Evolutionary conservation across 1,284 basidiomycete genomes (phyloP).

Genomic region (Dichomitus squalens): DNA sequence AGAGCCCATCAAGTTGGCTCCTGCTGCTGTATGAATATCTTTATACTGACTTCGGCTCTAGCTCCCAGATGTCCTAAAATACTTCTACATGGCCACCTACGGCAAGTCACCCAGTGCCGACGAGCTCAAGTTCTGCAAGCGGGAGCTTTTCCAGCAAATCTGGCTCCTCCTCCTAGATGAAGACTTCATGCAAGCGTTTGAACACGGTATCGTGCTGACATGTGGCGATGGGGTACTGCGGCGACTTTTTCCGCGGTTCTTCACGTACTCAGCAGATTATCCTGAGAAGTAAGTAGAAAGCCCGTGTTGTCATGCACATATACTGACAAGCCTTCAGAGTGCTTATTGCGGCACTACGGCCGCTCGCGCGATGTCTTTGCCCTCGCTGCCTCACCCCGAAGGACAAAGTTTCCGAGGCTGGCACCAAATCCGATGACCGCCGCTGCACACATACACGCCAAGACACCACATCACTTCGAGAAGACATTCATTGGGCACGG

Average conservation of each 20-base stretch:
- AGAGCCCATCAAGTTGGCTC: no score
- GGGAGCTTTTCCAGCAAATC: conserved; percentile 28
- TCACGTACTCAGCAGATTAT: conserved; percentile 34
- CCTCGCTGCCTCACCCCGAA: conserved; percentile 30
- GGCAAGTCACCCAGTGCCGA: conserved; percentile 11
- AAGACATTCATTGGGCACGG: not conserved
- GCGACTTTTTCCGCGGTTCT: conserved; percentile 27
- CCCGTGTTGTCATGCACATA: conserved; percentile 13
- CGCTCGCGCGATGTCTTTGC: conserved; percentile 29
- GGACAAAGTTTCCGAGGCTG: conserved; percentile 16
- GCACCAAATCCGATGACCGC: conserved; percentile 1
- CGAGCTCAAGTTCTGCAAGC: conserved; percentile 19
- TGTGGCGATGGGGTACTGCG: conserved; percentile 28
- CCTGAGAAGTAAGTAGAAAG: conserved; percentile 32
- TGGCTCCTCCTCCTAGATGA: conserved; percentile 27
- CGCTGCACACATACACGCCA: not conserved
- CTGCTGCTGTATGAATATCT: no score
- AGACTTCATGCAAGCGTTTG: conserved; percentile 26
- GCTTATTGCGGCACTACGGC: conserved; percentile 14
- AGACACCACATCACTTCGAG: not conserved
- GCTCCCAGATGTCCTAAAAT: conserved; percentile 32
- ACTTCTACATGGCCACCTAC: conserved; percentile 22
- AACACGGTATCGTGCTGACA: conserved; percentile 27
- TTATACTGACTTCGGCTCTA: not conserved
- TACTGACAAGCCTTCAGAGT: conserved; percentile 21